Conservation (phyloP, 116 monocot genomes). For the Posidonia oceanica region DNA sequence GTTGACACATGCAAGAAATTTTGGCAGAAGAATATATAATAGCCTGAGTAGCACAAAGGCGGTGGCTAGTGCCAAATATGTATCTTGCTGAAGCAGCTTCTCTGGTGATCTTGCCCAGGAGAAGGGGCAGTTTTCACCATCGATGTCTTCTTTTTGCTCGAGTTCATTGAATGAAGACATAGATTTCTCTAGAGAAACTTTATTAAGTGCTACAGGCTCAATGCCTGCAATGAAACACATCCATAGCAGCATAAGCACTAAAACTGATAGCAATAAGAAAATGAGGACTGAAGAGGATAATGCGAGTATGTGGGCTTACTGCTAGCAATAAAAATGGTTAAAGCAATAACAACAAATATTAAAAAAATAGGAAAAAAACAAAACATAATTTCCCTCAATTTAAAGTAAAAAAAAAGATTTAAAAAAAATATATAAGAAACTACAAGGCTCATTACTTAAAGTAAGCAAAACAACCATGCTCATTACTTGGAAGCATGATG, state of each 20-base stretch:
- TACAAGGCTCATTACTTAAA: no score
- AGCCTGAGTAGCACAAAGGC: conserved; percentile 52
- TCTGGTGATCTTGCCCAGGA: conserved; percentile 86
- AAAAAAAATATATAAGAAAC: no score
- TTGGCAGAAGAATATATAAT: conserved; percentile 45
- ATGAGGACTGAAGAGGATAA: neutral
- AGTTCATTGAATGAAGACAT: conserved; percentile 5
- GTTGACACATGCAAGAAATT: conserved; percentile 26
- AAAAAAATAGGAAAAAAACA: neutral
- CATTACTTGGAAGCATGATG: no score
- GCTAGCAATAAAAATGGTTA: no score
- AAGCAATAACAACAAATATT: no score
- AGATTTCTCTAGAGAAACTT: conserved; percentile 10
- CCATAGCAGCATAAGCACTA: neutral
- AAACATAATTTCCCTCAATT: no score
- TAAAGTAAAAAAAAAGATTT: no score
- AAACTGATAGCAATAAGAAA: neutral
- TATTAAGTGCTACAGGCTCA: conserved; percentile 30
- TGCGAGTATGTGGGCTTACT: no score
- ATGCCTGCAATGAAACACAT: conserved; percentile 26
- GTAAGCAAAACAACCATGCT: no score
- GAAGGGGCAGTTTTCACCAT: conserved; percentile 72
- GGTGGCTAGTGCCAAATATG: conserved; percentile 57
- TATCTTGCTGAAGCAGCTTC: conserved; percentile 78
- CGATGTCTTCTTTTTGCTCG: conserved; percentile 14